These are phyloP conservation scores for Dipodascus albidus DNA, from an alignment of 805 yeast genomes.

Conservation along the genomic window DNA sequence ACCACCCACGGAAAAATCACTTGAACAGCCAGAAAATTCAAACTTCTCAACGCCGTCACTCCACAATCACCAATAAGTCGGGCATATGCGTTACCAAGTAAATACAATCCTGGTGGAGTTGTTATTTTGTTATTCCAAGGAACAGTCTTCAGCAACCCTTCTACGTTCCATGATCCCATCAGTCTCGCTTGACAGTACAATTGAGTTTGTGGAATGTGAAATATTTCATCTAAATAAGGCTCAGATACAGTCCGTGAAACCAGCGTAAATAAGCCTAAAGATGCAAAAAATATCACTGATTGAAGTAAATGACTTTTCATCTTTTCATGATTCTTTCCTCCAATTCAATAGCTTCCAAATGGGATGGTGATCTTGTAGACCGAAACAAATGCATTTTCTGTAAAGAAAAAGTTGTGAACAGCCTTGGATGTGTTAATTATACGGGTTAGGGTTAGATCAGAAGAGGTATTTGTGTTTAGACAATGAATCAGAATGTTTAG, in stretches of 20 bases:
- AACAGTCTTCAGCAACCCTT: slow-evolving; percentile 29
- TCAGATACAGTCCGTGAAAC: slow-evolving; percentile 9
- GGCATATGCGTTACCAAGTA: slow-evolving; percentile 29
- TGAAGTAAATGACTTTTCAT: background rate
- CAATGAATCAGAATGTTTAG: too few relatives aligned
- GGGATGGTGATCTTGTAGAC: too few relatives aligned
- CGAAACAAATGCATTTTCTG: too few relatives aligned
- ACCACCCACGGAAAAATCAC: slow-evolving; percentile 27
- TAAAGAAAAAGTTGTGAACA: too few relatives aligned
- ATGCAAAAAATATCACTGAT: background rate
- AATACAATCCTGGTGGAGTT: slow-evolving; percentile 90
- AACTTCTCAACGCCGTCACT: slow-evolving; percentile 33
- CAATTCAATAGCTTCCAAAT: too few relatives aligned
- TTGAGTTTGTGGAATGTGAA: slow-evolving; percentile 74
- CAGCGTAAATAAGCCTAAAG: background rate
- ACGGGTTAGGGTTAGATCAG: too few relatives aligned
- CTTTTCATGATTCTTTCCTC: background rate
- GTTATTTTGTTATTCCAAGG: slow-evolving; percentile 85
- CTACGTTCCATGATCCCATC: background rate
- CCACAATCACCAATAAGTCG: slow-evolving; percentile 18
- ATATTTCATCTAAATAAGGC: slow-evolving; percentile 55
- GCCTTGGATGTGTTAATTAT: too few relatives aligned
- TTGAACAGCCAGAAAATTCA: slow-evolving; percentile 40
- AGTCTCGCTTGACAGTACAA: slow-evolving; percentile 44
- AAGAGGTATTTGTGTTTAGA: too few relatives aligned